Evolutionary conservation across 768 basidiomycete species (phyloP).

Genomic region (Daedaleopsis sinensis): DNA sequence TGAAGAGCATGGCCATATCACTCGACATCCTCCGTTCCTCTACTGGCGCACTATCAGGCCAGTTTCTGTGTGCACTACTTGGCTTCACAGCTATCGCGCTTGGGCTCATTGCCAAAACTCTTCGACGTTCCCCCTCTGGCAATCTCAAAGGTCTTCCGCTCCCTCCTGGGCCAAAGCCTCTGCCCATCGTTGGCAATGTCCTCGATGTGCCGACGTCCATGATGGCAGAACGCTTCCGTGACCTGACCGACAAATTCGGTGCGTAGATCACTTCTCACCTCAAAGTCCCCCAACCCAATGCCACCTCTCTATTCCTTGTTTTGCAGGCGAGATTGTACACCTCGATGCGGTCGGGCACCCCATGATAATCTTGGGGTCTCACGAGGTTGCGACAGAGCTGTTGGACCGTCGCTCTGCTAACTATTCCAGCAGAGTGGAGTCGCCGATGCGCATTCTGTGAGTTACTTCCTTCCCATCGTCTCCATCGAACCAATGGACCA

Average conservation of each 20-base stretch:
- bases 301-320: background rate
- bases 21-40: too few relatives aligned
- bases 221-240: conserved; percentile 15
- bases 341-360: conserved; percentile 21
- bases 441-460: conserved; percentile 21
- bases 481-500: background rate
- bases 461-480: background rate
- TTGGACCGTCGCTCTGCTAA: conserved; percentile 29
- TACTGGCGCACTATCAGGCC: too few relatives aligned
- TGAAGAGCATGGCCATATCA: too few relatives aligned
- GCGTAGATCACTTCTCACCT: background rate
- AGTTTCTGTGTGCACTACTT: too few relatives aligned
- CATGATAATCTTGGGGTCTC: conserved; percentile 28
- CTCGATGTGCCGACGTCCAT: conserved; percentile 20
- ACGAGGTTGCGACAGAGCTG: conserved; percentile 25
- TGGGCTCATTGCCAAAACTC: too few relatives aligned
- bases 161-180: conserved; percentile 27
- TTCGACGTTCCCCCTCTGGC: too few relatives aligned
- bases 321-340: conserved; percentile 25
- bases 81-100: too few relatives aligned
- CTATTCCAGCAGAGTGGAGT: conserved; percentile 27
- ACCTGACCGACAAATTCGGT: conserved; percentile 23
- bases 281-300: background rate
- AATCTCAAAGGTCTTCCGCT: too few relatives aligned
- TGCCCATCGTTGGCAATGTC: conserved; percentile 31